Evolutionary conservation across 768 basidiomycete species (phyloP).

Genomic region (Suillus luteus): DNA sequence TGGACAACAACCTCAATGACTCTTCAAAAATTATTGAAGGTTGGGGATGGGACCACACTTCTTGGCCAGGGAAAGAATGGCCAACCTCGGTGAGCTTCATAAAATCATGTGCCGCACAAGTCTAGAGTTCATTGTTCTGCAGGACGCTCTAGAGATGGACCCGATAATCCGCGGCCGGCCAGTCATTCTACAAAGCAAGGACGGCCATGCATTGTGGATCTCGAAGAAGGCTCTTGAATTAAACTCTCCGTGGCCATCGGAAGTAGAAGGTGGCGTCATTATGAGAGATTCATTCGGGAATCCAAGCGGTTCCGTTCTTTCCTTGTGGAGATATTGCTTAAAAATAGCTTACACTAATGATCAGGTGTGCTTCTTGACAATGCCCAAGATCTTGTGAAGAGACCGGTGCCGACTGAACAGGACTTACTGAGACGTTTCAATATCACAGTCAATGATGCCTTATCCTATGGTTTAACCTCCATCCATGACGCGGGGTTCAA

Average conservation of each 20-base stretch:
- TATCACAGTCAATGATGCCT: conserved; percentile 64
- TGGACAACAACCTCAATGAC: conserved; percentile 53
- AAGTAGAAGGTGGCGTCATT: conserved; percentile 81
- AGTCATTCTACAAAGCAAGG: conserved; percentile 80
- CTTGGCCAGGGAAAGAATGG: conserved; percentile 61
- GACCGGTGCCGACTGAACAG: conserved; percentile 62
- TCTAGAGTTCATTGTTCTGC: conserved; percentile 8
- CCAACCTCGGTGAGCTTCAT: conserved; percentile 61
- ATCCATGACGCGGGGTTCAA: conserved; percentile 85
- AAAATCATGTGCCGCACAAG: background rate
- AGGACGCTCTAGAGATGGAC: conserved; percentile 76
- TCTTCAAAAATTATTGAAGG: conserved; percentile 68
- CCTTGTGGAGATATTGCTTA: conserved; percentile 7
- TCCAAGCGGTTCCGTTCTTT: conserved; percentile 62
- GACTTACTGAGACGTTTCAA: conserved; percentile 64
- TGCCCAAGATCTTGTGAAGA: conserved; percentile 73
- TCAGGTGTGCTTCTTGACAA: conserved; percentile 82
- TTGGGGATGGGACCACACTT: conserved; percentile 91
- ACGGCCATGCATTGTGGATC: conserved; percentile 89
- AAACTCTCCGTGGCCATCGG: conserved; percentile 64
- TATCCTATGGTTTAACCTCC: conserved; percentile 73
- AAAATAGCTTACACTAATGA: conserved; percentile 12
- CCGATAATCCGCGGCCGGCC: conserved; percentile 66
- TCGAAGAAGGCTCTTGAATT: conserved; percentile 59
- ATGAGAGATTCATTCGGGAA: conserved; percentile 63